Conservation (phyloP, 192 early-diverging fungal species). For the Bifiguratus adelaidae region DNA sequence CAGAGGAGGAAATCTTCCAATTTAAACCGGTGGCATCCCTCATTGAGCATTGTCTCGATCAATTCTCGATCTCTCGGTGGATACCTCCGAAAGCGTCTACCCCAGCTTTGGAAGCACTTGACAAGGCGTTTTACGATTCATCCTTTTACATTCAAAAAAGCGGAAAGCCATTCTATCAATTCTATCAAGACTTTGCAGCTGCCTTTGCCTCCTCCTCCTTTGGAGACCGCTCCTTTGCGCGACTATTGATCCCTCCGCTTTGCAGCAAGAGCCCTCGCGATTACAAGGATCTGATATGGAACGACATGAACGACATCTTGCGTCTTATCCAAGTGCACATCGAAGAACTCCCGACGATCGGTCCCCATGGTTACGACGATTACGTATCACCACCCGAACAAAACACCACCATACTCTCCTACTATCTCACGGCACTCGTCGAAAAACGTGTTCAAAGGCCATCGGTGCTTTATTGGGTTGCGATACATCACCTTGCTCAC, state of each 20-base stretch:
- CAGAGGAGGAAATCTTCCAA: too few species aligned
- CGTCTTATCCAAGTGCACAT: neutral
- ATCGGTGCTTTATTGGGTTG: conserved; percentile 6
- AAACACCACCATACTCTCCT: neutral
- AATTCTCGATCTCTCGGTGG: too few species aligned
- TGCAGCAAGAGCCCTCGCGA: conserved; percentile 4
- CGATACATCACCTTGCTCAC: conserved; percentile 3
- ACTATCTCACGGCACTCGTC: neutral
- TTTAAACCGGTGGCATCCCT: too few species aligned
- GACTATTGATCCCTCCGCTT: conserved; percentile 13
- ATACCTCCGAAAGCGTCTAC: too few species aligned
- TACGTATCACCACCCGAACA: neutral
- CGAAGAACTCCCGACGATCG: neutral
- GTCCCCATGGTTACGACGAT: neutral
- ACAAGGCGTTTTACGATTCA: too few species aligned
- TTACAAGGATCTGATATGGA: conserved; percentile 15
- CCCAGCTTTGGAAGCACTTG: too few species aligned
- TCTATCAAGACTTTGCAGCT: conserved; percentile 21
- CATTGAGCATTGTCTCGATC: too few species aligned
- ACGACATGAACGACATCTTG: conserved; percentile 12
- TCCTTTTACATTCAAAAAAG: too few species aligned
- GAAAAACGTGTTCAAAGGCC: conserved; percentile 1
- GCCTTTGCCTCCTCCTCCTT: conserved; percentile 20
- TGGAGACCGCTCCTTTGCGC: conserved; percentile 13
- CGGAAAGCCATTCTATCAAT: conserved; percentile 18